Evolutionary conservation across 2,329 filamentous ascomycete species (phyloP).

Genomic region (Penicillium concentricum): DNA sequence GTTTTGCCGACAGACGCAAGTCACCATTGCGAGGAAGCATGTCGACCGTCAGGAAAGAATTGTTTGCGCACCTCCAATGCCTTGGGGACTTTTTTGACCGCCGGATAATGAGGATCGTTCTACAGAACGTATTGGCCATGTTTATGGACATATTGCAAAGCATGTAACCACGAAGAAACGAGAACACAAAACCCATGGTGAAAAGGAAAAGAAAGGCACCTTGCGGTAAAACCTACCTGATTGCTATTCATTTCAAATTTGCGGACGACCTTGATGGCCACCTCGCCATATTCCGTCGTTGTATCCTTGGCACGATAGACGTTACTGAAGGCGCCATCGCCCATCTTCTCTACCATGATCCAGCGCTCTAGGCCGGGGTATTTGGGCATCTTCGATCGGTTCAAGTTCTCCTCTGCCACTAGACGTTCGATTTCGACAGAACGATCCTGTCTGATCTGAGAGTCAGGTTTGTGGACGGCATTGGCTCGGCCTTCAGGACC

Average conservation of each 20-base stretch:
- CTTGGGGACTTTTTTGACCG: constrained; percentile 92
- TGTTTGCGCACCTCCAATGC: constrained; percentile 84
- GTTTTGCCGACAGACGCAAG: neutral
- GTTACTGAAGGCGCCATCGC: constrained; percentile 97
- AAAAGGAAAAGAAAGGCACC: constrained; percentile 32
- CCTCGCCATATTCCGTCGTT: constrained; percentile 70
- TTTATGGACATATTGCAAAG: constrained; percentile 29
- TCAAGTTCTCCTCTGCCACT: constrained; percentile 87
- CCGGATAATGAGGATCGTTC: constrained; percentile 90
- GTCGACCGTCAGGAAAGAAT: constrained; percentile 32
- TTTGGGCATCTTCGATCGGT: constrained; percentile 76
- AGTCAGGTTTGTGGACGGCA: constrained; percentile 64
- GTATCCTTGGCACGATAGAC: constrained; percentile 86
- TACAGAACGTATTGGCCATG: constrained; percentile 60
- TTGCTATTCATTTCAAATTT: constrained; percentile 99
- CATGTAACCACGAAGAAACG: constrained; percentile 18
- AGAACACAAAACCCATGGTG: constrained; percentile 25
- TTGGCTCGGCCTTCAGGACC: constrained; percentile 58
- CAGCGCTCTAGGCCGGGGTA: constrained; percentile 86
- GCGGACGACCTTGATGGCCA: constrained; percentile 97
- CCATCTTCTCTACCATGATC: constrained; percentile 93
- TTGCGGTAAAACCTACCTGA: constrained; percentile 69
- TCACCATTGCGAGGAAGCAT: constrained; percentile 9
- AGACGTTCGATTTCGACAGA: constrained; percentile 75
- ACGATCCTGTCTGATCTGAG: constrained; percentile 55